Percentiles rank a stretch among this genome's conserved stretches.
These are phyloP conservation scores for Haberlea rhodopensis DNA, from an alignment of 257 asterid genomes.

Conservation along the genomic window DNA sequence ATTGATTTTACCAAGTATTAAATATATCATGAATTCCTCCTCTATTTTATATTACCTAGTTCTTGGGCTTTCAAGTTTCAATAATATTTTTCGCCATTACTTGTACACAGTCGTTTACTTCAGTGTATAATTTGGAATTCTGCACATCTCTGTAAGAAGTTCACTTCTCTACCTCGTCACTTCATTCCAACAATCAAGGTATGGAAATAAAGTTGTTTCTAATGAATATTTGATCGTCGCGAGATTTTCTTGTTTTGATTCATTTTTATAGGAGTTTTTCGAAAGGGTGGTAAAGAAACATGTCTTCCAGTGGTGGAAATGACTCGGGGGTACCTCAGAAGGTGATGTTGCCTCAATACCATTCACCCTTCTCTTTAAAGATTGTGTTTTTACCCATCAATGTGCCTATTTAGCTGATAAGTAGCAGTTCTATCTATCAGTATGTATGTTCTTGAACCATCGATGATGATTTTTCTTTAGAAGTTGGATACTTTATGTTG, in stretches of 20 bases:
- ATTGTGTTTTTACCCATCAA: not conserved
- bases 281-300: not conserved
- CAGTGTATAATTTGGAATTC: no score
- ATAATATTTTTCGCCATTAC: no score
- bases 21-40: no score
- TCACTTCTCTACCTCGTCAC: not conserved
- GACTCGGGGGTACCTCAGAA: conserved; percentile 38
- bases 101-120: no score
- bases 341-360: conserved; percentile 32
- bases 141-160: not conserved
- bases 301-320: conserved; percentile 23
- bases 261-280: not conserved
- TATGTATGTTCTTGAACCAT: no score
- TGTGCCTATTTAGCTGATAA: not conserved
- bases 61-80: no score
- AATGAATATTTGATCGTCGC: not conserved
- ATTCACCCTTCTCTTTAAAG: not conserved
- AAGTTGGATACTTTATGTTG: no score
- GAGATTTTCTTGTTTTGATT: no score
- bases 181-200: not conserved
- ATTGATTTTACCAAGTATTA: no score
- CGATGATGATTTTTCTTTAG: no score
- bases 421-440: not conserved
- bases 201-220: not conserved
- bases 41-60: no score